Percentiles rank a stretch among this genome's conserved stretches.
Conservation (phyloP, 495 filamentous ascomycete genomes). For the Cenococcum geophilum region DNA sequence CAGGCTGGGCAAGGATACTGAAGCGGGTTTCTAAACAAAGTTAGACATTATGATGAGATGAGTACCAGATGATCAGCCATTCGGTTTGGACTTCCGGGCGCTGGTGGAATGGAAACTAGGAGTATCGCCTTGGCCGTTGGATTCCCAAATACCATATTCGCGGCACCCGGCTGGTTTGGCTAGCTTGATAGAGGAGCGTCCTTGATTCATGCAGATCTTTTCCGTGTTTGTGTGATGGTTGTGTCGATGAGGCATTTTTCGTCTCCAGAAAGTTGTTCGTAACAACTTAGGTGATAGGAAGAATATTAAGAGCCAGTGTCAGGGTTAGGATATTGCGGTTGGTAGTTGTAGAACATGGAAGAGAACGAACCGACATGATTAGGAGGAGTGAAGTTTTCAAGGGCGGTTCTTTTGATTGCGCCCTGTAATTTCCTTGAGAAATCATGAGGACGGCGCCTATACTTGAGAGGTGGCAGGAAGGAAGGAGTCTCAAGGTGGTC, state of each 20-base stretch:
- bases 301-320: not conserved
- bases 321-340: not conserved
- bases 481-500: no score
- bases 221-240: not conserved
- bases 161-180: not conserved
- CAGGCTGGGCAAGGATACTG: slow-evolving; percentile 21
- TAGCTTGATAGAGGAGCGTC: not conserved
- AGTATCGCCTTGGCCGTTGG: not conserved
- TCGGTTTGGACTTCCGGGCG: slow-evolving; percentile 14
- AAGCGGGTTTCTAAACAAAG: slow-evolving; percentile 20
- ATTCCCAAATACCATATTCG: not conserved
- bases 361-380: not conserved
- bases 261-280: not conserved
- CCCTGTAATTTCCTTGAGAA: no score
- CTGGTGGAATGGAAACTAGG: not conserved
- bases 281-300: not conserved
- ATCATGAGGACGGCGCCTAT: no score
- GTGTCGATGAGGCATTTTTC: not conserved
- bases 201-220: not conserved
- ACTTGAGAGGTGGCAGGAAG: no score
- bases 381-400: not conserved
- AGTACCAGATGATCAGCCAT: not conserved
- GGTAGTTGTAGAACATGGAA: not conserved
- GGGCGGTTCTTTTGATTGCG: no score
- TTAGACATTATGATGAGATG: slow-evolving; percentile 4